Evolutionary conservation across 176 grass and related monocot genomes (phyloP).

Genomic region (Alopecurus myosuroides): DNA sequence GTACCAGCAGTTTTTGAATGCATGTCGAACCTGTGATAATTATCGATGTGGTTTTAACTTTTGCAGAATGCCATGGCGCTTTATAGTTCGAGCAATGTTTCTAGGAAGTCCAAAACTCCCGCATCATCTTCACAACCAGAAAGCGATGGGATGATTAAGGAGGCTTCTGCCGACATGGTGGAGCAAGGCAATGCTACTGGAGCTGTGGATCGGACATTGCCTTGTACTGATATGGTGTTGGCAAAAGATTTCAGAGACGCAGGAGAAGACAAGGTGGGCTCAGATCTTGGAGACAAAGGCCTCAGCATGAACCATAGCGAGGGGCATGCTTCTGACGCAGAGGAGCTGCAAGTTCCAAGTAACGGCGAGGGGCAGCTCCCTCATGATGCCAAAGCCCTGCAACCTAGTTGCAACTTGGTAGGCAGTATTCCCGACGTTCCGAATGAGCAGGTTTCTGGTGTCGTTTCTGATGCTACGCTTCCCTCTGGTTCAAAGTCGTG

Average conservation of each 20-base stretch:
- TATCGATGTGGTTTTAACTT: conserved; percentile 16
- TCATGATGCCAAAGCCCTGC: not conserved
- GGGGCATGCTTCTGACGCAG: not conserved
- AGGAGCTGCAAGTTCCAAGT: not conserved
- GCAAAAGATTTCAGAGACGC: not conserved
- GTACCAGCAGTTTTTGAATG: not conserved
- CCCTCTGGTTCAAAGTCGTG: conserved; percentile 20
- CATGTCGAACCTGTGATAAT: not conserved
- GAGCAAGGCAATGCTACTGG: not conserved
- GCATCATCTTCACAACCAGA: not conserved
- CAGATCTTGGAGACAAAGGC: not conserved
- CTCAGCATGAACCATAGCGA: not conserved
- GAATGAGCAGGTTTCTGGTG: not conserved
- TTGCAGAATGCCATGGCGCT: conserved; percentile 31
- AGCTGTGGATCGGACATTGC: not conserved
- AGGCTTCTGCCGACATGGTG: conserved; percentile 9
- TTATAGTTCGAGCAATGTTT: conserved; percentile 9
- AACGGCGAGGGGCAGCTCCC: not conserved
- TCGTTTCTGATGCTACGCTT: conserved; percentile 13
- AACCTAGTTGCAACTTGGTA: not conserved
- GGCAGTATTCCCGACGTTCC: not conserved
- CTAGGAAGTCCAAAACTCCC: conserved; percentile 8
- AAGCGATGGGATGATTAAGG: not conserved
- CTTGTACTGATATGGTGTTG: not conserved
- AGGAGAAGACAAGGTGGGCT: not conserved